phyloP scores from a whole-genome alignment of 2,329 filamentous ascomycete species.

The Xylariaceae sp. region DNA sequence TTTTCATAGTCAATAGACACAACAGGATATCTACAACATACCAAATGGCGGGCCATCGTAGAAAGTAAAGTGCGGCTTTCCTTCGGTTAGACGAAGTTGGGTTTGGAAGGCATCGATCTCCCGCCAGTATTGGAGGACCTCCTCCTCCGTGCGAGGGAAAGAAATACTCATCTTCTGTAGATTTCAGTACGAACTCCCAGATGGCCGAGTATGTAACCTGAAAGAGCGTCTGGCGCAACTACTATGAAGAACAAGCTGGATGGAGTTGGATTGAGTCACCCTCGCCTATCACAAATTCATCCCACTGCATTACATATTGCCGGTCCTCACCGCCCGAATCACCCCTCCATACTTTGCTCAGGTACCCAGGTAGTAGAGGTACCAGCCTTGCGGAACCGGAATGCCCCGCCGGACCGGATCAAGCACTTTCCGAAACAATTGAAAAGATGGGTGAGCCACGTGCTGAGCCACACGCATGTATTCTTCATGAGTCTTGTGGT shows the following conservation, averaged over 20 bases:
- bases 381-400: not conserved
- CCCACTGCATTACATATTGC: not conserved
- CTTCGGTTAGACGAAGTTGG: conserved; percentile 78
- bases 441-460: too few species aligned
- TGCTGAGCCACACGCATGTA: too few species aligned
- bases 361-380: too few species aligned
- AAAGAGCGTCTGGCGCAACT: not conserved
- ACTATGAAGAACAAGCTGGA: not conserved
- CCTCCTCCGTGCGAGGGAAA: conserved; percentile 91
- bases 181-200: not conserved
- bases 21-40: conserved; percentile 48
- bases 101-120: conserved; percentile 90
- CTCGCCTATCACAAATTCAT: not conserved
- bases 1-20: not conserved
- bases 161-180: conserved; percentile 73
- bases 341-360: not conserved
- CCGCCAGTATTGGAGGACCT: conserved; percentile 81
- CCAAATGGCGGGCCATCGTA: conserved; percentile 86
- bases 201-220: not conserved
- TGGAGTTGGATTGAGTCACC: not conserved
- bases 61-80: conserved; percentile 86
- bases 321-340: not conserved
- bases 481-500: too few species aligned
- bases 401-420: not conserved
- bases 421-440: not conserved